A percentile compares a stretch with the other conserved stretches of the same genome.
phyloP scores from a whole-genome alignment of 169 alveolate species.

The Toxoplasma gondii region DNA sequence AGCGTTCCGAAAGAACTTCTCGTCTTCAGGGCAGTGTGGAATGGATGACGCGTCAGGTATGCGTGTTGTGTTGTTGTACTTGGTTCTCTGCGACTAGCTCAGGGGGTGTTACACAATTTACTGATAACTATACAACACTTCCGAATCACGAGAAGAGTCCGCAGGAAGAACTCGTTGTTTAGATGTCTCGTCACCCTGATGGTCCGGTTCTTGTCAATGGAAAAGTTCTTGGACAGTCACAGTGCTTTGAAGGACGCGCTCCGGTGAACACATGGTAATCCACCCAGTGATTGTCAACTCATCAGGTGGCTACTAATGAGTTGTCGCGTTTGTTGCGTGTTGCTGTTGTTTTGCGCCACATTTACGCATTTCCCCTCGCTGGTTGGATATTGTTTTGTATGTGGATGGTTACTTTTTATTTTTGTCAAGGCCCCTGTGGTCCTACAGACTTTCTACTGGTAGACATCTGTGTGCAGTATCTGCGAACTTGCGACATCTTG shows the following conservation, averaged over 20 bases:
- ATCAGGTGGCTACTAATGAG: too few species aligned
- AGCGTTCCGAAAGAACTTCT: not conserved
- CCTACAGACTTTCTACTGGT: too few species aligned
- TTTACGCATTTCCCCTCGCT: too few species aligned
- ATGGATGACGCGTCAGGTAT: not conserved
- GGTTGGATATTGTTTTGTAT: too few species aligned
- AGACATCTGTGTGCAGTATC: too few species aligned
- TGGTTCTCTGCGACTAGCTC: not conserved
- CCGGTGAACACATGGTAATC: too few species aligned
- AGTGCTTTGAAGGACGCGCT: not conserved
- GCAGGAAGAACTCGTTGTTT: not conserved
- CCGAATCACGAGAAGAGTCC: not conserved
- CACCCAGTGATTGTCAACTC: too few species aligned
- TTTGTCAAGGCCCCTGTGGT: too few species aligned
- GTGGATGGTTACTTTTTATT: too few species aligned
- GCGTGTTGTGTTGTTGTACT: not conserved
- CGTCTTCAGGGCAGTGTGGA: not conserved
- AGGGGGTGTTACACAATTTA: not conserved
- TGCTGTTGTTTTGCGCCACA: too few species aligned
- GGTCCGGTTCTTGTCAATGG: not conserved
- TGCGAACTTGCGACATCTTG: too few species aligned
- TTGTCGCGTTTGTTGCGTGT: too few species aligned
- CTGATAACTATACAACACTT: not conserved
- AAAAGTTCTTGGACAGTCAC: not conserved
- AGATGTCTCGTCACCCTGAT: not conserved